Evolutionary conservation across 495 filamentous ascomycete species (phyloP).

Genomic region (Tetracladium marchalianum): DNA sequence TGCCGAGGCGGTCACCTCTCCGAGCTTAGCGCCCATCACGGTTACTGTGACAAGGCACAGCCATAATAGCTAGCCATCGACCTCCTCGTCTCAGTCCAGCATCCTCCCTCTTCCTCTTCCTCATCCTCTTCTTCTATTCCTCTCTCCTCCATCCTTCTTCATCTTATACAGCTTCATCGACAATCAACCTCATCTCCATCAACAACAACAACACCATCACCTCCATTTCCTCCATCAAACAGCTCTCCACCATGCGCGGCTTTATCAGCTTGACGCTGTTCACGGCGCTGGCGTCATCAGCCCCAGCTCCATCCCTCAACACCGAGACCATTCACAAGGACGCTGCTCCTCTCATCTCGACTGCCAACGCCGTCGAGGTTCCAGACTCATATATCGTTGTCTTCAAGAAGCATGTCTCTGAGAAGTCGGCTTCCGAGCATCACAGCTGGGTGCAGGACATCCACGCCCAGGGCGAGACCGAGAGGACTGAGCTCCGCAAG

Average conservation of each 20-base stretch:
- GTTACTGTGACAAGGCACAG: too few relatives aligned
- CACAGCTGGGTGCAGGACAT: constrained; percentile 89
- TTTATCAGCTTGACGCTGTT: constrained; percentile 19
- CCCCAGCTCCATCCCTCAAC: constrained; percentile 68
- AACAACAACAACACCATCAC: constrained; percentile 11
- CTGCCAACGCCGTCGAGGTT: constrained; percentile 59
- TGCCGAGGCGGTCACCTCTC: constrained; percentile 20
- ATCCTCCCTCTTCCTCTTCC: constrained; percentile 20
- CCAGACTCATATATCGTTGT: constrained; percentile 94
- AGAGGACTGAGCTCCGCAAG: constrained; percentile 77
- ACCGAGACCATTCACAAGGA: constrained; percentile 75
- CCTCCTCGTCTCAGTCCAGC: constrained; percentile 17
- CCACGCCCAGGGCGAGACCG: constrained; percentile 47
- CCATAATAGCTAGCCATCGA: too few relatives aligned
- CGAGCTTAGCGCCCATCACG: too few relatives aligned
- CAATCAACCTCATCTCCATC: constrained; percentile 13
- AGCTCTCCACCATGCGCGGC: constrained; percentile 16
- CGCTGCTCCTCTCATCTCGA: constrained; percentile 80
- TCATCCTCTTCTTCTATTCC: constrained; percentile 29
- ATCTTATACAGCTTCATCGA: constrained; percentile 25
- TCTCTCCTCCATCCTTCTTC: constrained; percentile 37
- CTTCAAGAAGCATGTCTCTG: constrained; percentile 89
- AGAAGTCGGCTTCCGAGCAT: constrained; percentile 57
- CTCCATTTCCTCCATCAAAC: background rate
- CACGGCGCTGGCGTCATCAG: constrained; percentile 49